These are phyloP conservation scores for Physcomitrellopsis africana DNA, from an alignment of 225 moss, liverwort and hornwort genomes.

Conservation along the genomic window DNA sequence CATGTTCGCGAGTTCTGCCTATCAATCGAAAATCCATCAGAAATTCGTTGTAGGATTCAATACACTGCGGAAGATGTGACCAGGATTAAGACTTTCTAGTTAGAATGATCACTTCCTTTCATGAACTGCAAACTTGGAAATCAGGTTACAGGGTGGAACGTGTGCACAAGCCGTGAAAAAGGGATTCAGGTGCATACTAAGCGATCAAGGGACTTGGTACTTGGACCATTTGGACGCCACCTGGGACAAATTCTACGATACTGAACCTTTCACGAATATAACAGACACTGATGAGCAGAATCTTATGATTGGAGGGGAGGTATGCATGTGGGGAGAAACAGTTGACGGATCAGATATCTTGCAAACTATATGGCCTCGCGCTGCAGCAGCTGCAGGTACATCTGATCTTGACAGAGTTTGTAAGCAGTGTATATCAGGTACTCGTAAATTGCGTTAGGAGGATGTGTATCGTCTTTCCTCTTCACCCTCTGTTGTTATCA, in stretches of 20 bases:
- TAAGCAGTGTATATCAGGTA: not conserved
- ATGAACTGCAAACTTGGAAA: conserved; percentile 13
- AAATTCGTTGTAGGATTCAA: too few relatives aligned
- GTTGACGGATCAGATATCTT: conserved; percentile 74
- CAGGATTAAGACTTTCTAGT: not conserved
- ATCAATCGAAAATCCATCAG: too few relatives aligned
- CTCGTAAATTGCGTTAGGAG: too few relatives aligned
- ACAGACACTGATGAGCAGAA: conserved; percentile 41
- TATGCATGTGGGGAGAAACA: conserved; percentile 99
- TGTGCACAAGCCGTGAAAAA: conserved; percentile 57
- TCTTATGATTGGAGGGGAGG: conserved; percentile 87
- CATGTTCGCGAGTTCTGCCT: too few relatives aligned
- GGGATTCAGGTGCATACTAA: conserved; percentile 76
- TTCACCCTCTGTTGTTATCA: too few relatives aligned
- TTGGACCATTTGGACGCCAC: conserved; percentile 84
- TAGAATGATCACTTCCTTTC: not conserved
- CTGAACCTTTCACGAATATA: conserved; percentile 62
- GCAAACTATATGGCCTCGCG: conserved; percentile 96
- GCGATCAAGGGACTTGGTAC: conserved; percentile 95
- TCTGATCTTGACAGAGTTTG: not conserved
- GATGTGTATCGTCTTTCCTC: too few relatives aligned
- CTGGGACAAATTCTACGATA: conserved; percentile 80
- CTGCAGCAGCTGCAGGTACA: conserved; percentile 94
- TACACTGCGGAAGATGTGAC: not conserved
- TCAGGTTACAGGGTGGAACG: conserved; percentile 71